Evolutionary conservation across 805 yeast species (phyloP), one percentile per base, ranked within the genome.

Genomic region (Spathaspora arborariae): DNA sequence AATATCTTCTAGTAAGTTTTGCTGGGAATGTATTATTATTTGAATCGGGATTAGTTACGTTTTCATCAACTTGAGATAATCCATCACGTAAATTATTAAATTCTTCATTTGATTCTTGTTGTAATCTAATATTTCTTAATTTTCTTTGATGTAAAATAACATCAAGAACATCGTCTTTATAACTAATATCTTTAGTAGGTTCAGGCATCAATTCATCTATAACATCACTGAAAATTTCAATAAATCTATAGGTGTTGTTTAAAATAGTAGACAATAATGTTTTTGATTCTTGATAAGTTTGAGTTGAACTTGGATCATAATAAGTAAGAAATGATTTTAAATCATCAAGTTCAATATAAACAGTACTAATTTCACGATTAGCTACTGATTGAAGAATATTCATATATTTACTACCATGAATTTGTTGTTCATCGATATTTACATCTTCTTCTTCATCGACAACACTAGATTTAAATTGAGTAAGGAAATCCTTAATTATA

Each of bases 91-190:
- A 56, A 70, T 73, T 54, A 67, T 72, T 55, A 52, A 76, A 67
- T 58, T 85, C 90, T 51, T 82, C 84, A 42, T 79, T 74, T 55
- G 79, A 76, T 56, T 86, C 94, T 51, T 80, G 82, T 46, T 80
- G 80, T 30, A 82, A 72, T 51, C 92, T 79, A 55, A 80, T 80
- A 64, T 92, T 92, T 60, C 96, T 79, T 62, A 88, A 78, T 57
- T 78, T 81, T 64, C 99, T 80, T 71, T 94, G 98, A 60, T 88
- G 91, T 54, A 91, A 74, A 47, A 94, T 88, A 48, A 94, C 95
- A 60, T 94, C 99, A 52, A 94, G 70, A 10, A 94, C 98, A 55
- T 88, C 96, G 63, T 89, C 97, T 54, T 82, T 81, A 62, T 85
- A 88, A 39, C 82, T 71, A 44, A 92, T 74, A 50, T 87, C 91